Base-by-base conservation (phyloP, 2,329 filamentous ascomycete species). In the Neodidymelliopsis sp. region DNA sequence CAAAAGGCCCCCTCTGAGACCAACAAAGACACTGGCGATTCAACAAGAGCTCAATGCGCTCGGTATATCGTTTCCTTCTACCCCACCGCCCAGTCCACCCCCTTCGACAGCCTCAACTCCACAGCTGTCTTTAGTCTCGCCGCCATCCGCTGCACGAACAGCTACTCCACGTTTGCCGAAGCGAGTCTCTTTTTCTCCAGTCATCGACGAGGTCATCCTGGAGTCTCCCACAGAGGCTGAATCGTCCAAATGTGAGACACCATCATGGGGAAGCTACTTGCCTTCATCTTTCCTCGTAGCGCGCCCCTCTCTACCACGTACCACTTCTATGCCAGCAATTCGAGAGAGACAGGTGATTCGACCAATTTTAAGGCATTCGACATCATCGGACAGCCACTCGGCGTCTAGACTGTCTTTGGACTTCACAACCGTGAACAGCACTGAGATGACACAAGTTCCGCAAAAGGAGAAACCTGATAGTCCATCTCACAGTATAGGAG, bases 201-300 rank as follows among this genome's bases (percentile, higher is more conserved):
- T 43, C 23, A 28, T 49, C 16, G 46, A 49, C n/a, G 23, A 39
- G n/a, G 33, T 49, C 3, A 10, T 16, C 8, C 5, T 38, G 13
- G 39, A 39, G 2, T n/a, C 39, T 2, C 39, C 20, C n/a, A 19
- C 39, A 2, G 16, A 38, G 2, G n/a, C 27, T 5, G 25, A 37
- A 3, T 20, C 8, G 11, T 15, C 16, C 2, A 13, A 13, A 20
- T 34, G 34, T 22, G 16, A 12, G 8, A 6, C 22, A 1, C 20
- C 15, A 5, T 23, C 18, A 0, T 49, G 46, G 46, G 46, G 46
- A 4, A 39, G 16, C 39, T 49, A 49, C 15, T 18, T 49, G 10
- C 46, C 46, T 6, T 49, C 46, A 0, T 49, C 46, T 2, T 49
- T 49, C 13, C 39, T 49, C 5, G 39, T 49, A 12, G 46, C 46